Percentiles rank a stretch among this genome's conserved stretches.
Evolutionary conservation across 179 eudicot species (phyloP).

Genomic region (Drosera spatulata): DNA sequence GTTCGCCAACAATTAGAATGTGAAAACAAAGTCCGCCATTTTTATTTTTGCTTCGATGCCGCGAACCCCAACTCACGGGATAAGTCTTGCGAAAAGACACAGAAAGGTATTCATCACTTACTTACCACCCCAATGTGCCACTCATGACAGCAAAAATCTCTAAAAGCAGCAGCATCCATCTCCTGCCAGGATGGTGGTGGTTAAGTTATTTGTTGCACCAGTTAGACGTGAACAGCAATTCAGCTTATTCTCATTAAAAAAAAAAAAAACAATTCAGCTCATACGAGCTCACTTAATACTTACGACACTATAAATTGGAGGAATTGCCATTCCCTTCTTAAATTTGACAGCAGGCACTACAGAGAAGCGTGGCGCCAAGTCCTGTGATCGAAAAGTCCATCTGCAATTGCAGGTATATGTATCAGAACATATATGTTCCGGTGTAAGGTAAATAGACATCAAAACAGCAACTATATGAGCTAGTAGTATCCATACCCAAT

Average conservation of each 20-base stretch:
- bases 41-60: neutral
- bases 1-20: too few relatives aligned
- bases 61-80: too few relatives aligned
- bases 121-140: constrained; percentile 96
- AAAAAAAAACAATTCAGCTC: neutral
- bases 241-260: too few relatives aligned
- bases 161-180: constrained; percentile 75
- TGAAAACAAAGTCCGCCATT: neutral
- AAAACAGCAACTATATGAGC: too few relatives aligned
- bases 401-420: constrained; percentile 19
- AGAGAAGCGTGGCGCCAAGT: constrained; percentile 71
- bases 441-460: too few relatives aligned
- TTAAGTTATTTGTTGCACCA: too few relatives aligned
- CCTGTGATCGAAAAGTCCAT: constrained; percentile 88
- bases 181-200: constrained; percentile 35
- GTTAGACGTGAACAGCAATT: too few relatives aligned
- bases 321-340: constrained; percentile 33
- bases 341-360: constrained; percentile 67
- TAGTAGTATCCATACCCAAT: constrained; percentile 49
- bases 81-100: too few relatives aligned
- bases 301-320: constrained; percentile 87
- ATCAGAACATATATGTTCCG: too few relatives aligned
- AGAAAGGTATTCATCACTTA: neutral
- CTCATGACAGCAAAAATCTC: constrained; percentile 47
- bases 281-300: constrained; percentile 13